These are phyloP conservation scores for Begonia fuchsioides DNA, from an alignment of 306 rosid genomes.

Conservation along the genomic window DNA sequence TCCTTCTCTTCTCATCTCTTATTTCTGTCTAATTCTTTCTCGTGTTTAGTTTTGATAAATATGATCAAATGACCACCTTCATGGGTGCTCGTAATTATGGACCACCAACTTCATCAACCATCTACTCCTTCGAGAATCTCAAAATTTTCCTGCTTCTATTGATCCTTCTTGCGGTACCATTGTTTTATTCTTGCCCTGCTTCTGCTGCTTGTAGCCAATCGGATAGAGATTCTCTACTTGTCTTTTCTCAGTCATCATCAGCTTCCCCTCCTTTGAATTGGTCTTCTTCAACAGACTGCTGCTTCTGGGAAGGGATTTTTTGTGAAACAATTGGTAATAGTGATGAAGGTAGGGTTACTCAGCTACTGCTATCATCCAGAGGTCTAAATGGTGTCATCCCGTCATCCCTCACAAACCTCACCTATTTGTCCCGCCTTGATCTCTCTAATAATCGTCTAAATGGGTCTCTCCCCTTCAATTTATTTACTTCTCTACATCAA, in stretches of 20 bases:
- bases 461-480: slow-evolving; percentile 28
- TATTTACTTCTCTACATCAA: slow-evolving; percentile 24
- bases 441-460: slow-evolving; percentile 41
- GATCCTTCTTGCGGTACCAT: no score
- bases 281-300: slow-evolving; percentile 54
- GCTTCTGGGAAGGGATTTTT: slow-evolving; percentile 58
- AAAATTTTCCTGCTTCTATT: no score
- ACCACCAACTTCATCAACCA: no score
- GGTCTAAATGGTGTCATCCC: slow-evolving; percentile 37
- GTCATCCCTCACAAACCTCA: slow-evolving; percentile 24
- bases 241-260: slow-evolving; percentile 16
- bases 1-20: no score
- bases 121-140: no score
- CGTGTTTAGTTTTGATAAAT: no score
- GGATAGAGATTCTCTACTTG: slow-evolving; percentile 39
- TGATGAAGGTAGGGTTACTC: slow-evolving; percentile 25
- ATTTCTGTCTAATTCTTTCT: no score
- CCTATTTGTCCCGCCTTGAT: slow-evolving; percentile 38
- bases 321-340: slow-evolving; percentile 20
- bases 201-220: slow-evolving; percentile 27
- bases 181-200: slow-evolving; percentile 14
- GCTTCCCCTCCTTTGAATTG: slow-evolving; percentile 33
- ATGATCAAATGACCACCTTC: no score
- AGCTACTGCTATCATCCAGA: slow-evolving; percentile 29
- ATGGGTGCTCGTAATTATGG: no score